Percentiles rank a stretch among this genome's conserved stretches.
Conservation (phyloP, 208 protist genomes). For the Trypanosomatidae sp. region DNA sequence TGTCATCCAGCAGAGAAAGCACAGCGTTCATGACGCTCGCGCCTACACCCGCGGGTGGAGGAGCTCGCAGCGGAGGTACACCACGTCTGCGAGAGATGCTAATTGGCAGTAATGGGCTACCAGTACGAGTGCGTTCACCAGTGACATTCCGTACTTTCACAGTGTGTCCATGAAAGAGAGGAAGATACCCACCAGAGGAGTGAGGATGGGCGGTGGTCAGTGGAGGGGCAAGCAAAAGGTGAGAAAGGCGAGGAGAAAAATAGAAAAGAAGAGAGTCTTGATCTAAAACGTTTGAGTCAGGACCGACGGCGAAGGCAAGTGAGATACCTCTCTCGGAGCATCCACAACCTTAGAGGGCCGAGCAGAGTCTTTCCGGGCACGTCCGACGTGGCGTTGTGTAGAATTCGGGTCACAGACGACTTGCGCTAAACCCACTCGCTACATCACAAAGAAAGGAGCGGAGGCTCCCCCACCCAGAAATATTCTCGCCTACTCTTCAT, state of each 20-base stretch:
- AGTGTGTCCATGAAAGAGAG: background rate
- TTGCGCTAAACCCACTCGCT: background rate
- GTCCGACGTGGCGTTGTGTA: background rate
- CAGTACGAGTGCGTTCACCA: background rate
- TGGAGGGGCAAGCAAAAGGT: background rate
- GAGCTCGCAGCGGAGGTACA: background rate
- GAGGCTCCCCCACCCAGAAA: background rate
- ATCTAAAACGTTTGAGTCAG: background rate
- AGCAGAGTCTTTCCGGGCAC: too few species aligned
- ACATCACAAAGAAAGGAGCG: background rate
- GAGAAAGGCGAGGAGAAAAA: background rate
- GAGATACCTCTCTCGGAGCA: background rate
- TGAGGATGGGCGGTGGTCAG: background rate
- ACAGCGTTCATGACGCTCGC: background rate
- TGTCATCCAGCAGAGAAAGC: conserved; percentile 28
- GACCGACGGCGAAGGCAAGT: background rate
- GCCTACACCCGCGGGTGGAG: background rate
- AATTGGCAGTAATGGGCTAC: background rate
- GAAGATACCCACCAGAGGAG: too few species aligned
- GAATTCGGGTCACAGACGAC: background rate
- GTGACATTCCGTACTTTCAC: background rate
- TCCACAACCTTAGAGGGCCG: background rate
- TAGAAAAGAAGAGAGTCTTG: background rate
- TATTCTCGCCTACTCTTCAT: background rate
- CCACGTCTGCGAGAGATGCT: background rate